Conservation (phyloP, 768 basidiomycete species). For the Phaeotremella fagi region DNA sequence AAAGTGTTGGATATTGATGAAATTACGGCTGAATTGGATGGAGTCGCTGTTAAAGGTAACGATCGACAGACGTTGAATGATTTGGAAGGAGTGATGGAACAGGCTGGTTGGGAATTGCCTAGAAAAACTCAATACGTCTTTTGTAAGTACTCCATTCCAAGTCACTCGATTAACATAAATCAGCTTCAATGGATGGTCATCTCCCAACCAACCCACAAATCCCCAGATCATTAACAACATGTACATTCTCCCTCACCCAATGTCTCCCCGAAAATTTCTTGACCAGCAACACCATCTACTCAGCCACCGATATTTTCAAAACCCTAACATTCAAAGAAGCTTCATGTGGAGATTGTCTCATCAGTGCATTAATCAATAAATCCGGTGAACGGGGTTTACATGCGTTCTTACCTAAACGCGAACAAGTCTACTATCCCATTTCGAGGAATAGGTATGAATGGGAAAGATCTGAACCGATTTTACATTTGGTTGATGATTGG, state of each 20-base stretch:
- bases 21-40: background rate
- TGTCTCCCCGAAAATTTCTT: conserved; percentile 33
- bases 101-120: conserved; percentile 28
- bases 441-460: conserved; percentile 1
- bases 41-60: background rate
- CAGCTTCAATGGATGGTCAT: conserved; percentile 45
- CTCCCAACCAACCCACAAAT: conserved; percentile 20
- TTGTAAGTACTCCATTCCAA: conserved; percentile 23
- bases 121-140: conserved; percentile 25
- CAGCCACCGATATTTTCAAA: conserved; percentile 38
- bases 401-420: conserved; percentile 32
- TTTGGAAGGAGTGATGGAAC: conserved; percentile 8
- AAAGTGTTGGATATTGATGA: conserved; percentile 15
- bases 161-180: background rate
- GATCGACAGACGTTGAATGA: conserved; percentile 27
- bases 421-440: conserved; percentile 5
- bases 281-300: background rate
- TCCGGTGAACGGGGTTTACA: conserved; percentile 37
- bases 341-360: conserved; percentile 45
- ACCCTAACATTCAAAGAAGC: conserved; percentile 35
- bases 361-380: conserved; percentile 34
- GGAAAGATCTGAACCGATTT: conserved; percentile 33
- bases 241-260: conserved; percentile 13
- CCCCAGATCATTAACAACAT: conserved; percentile 5
- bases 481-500: conserved; percentile 39